A percentile compares a stretch with the other conserved stretches of the same genome.
Conservation (phyloP, 108 stramenopile genomes). For the Craspedostauros australis region DNA sequence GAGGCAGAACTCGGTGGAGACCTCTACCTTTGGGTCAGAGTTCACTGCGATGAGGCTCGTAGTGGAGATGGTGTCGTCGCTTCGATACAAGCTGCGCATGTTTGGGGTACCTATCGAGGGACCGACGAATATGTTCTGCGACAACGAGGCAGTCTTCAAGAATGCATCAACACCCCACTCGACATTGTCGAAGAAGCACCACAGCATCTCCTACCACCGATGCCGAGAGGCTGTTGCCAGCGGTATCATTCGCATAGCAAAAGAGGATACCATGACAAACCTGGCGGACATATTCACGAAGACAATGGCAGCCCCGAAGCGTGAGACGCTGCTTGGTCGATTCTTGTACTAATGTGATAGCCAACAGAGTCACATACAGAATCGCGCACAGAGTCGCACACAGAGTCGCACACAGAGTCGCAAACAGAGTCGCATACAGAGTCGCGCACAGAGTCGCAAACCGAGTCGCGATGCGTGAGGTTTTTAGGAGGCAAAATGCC, state of each 20-base stretch:
- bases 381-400: too few relatives aligned
- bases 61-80: slow-evolving; percentile 9
- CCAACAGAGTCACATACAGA: too few relatives aligned
- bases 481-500: too few relatives aligned
- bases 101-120: slow-evolving; percentile 42
- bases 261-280: slow-evolving; percentile 25
- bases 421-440: too few relatives aligned
- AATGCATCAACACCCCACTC: slow-evolving; percentile 33
- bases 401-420: too few relatives aligned
- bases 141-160: slow-evolving; percentile 31
- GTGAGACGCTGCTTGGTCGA: too few relatives aligned
- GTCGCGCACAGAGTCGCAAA: too few relatives aligned
- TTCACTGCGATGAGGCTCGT: slow-evolving; percentile 30
- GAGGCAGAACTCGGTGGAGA: slow-evolving; percentile 49
- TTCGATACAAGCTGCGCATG: slow-evolving; percentile 47
- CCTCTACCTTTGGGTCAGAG: slow-evolving; percentile 48
- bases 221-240: slow-evolving; percentile 33
- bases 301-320: slow-evolving; percentile 1
- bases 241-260: slow-evolving; percentile 15
- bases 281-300: slow-evolving; percentile 43
- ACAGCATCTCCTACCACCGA: slow-evolving; percentile 32
- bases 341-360: too few relatives aligned
- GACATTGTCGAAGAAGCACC: slow-evolving; percentile 29
- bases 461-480: too few relatives aligned
- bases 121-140: slow-evolving; percentile 30